Percentiles rank a stretch among this genome's conserved stretches.
These are phyloP conservation scores for Smallanthus sonchifolius DNA, from an alignment of 129 eudicot species.

Conservation along the genomic window DNA sequence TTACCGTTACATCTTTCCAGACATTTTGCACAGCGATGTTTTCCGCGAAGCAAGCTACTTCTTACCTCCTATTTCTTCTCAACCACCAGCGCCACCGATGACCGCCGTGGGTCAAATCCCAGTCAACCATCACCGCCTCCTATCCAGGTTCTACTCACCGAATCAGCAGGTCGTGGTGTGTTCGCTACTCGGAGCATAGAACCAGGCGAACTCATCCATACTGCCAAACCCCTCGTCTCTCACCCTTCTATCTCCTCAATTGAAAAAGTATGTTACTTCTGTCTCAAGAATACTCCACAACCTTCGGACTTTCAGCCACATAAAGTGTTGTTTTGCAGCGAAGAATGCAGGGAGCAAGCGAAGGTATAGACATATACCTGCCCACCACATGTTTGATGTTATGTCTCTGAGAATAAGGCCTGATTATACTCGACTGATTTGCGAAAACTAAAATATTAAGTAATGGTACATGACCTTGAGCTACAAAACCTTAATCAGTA, in stretches of 20 bases:
- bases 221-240: conserved; percentile 63
- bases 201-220: conserved; percentile 79
- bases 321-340: conserved; percentile 53
- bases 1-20: conserved; percentile 26
- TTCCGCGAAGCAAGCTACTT: conserved; percentile 13
- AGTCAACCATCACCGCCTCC: conserved; percentile 57
- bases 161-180: conserved; percentile 82
- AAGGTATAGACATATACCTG: conserved; percentile 41
- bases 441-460: not conserved
- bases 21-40: conserved; percentile 30
- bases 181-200: conserved; percentile 77
- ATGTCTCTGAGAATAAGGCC: conserved; percentile 19
- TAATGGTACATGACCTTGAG: not conserved
- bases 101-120: conserved; percentile 20
- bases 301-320: not conserved
- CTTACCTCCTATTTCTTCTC: conserved; percentile 27
- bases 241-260: conserved; percentile 63
- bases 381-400: conserved; percentile 43
- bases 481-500: not conserved
- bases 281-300: conserved; percentile 42
- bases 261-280: conserved; percentile 57
- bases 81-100: conserved; percentile 26
- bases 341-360: conserved; percentile 54
- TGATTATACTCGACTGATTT: not conserved
- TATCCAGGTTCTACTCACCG: conserved; percentile 62